Base-by-base conservation (phyloP, 1,284 basidiomycete genomes). In the Ustilago lituana region DNA sequence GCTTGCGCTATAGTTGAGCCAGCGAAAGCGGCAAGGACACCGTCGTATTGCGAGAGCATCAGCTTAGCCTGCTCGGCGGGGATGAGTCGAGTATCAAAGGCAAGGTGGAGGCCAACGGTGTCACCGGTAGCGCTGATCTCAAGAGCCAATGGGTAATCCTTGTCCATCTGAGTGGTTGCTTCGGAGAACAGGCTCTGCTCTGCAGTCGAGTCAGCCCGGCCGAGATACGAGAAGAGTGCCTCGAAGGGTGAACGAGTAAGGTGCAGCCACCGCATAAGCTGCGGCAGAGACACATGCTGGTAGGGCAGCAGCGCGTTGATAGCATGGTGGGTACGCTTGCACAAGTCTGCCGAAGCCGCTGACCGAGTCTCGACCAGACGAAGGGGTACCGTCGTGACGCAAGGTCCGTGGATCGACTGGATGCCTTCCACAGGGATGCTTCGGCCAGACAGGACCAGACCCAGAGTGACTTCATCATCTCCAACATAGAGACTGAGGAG, bases 351-450 rank as follows among this genome's bases (percentile, higher is more conserved):
- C 2, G 43, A 35, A 15, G 33, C 33, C 8, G 26, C 10, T 2
- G 40, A 43, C 11, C 59, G 19, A 2, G 52, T 36, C 3, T 61
- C 53, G 11, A 31, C 24, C 49, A 63, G 41, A 5, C 73, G 63
- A 40, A 80, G 69, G 3, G 78, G 78, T 19, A 78, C 73, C 10
- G 77, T 77, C 2, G 76, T 77, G 14, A 78, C 61, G 38, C 74
- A 76, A 17, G 79, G 79, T 15, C 79, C 79, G 32, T 79, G 79
- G 9, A 78, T 58, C 3, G 51, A 23, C 15, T 68, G 73, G 36
- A 73, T 55, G 6, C 37, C 43, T 5, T 66, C 64, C 3, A 67
- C 50, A 1, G 58, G 45, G 29, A 74, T 37, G n/a, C 52, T 65
- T 26, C 77, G 67, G 5, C 79, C 79, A 10, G 68, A 66, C 7